Conservation (phyloP, 2,329 filamentous ascomycete genomes). For the Bipolaris zeicola region DNA sequence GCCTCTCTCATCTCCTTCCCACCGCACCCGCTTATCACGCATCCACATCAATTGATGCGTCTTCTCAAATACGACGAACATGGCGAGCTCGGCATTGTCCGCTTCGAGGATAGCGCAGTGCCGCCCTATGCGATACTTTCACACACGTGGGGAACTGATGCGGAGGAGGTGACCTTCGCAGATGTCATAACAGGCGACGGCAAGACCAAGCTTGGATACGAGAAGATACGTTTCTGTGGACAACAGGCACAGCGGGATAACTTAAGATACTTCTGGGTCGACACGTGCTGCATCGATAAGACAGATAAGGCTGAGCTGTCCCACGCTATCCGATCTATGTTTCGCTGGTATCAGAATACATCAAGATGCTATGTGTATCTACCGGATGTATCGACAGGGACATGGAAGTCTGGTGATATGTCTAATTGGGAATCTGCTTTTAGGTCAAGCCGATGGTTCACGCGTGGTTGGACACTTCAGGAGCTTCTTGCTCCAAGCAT, state of each 20-base stretch:
- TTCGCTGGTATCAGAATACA: too few species aligned
- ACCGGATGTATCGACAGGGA: too few species aligned
- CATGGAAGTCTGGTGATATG: too few species aligned
- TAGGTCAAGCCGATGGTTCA: too few species aligned
- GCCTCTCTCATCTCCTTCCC: too few species aligned
- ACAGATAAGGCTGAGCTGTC: slow-evolving; percentile 1
- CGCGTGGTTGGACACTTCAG: too few species aligned
- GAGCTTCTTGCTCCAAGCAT: slow-evolving; percentile 3
- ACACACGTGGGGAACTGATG: slow-evolving; percentile 32
- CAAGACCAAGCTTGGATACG: slow-evolving; percentile 7
- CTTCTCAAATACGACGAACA: slow-evolving; percentile 15
- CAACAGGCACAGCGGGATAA: too few species aligned
- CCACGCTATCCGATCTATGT: neutral
- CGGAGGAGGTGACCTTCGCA: slow-evolving; percentile 34
- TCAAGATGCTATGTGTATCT: too few species aligned
- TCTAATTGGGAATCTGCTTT: too few species aligned
- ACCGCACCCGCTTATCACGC: neutral
- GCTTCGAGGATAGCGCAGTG: slow-evolving; percentile 3
- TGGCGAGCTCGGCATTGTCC: slow-evolving; percentile 8
- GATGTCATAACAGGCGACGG: slow-evolving; percentile 16
- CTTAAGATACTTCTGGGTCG: neutral
- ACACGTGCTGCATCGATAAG: slow-evolving; percentile 6
- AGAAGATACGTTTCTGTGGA: too few species aligned
- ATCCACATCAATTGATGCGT: slow-evolving; percentile 14
- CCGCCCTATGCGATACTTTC: slow-evolving; percentile 34